phyloP scores from a whole-genome alignment of 495 filamentous ascomycete species.

The Sordaria brevicollis region DNA sequence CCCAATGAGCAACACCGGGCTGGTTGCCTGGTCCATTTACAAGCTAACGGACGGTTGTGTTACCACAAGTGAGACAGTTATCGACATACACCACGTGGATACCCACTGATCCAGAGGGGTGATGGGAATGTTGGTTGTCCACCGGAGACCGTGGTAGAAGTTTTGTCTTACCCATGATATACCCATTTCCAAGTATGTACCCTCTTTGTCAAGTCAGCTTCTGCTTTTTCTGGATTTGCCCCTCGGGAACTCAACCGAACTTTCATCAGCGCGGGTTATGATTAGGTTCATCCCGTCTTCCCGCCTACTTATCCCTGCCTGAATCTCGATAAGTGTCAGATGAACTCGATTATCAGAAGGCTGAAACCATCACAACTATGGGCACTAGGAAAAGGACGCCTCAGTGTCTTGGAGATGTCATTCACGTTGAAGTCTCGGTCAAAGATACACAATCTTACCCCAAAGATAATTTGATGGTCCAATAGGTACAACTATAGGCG shows the following conservation, averaged over 20 bases:
- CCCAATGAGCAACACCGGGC: background rate
- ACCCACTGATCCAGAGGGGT: background rate
- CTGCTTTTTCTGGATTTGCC: background rate
- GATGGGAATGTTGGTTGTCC: background rate
- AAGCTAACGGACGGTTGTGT: background rate
- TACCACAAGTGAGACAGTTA: background rate
- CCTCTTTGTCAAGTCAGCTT: background rate
- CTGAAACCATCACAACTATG: background rate
- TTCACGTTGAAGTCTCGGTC: background rate
- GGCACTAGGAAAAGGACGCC: background rate
- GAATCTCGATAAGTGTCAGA: background rate
- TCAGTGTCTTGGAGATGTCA: background rate
- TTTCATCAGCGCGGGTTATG: background rate
- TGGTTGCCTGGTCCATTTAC: background rate
- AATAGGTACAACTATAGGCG: background rate
- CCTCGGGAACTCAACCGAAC: background rate
- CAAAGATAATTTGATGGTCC: background rate
- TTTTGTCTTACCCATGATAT: background rate
- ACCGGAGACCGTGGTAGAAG: background rate
- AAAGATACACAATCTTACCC: background rate
- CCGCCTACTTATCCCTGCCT: background rate
- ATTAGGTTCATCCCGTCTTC: background rate
- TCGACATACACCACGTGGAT: background rate
- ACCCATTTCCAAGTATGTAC: background rate
- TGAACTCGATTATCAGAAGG: background rate